Conservation (phyloP, 192 early-diverging fungal genomes). For the Linnemannia zychae region DNA sequence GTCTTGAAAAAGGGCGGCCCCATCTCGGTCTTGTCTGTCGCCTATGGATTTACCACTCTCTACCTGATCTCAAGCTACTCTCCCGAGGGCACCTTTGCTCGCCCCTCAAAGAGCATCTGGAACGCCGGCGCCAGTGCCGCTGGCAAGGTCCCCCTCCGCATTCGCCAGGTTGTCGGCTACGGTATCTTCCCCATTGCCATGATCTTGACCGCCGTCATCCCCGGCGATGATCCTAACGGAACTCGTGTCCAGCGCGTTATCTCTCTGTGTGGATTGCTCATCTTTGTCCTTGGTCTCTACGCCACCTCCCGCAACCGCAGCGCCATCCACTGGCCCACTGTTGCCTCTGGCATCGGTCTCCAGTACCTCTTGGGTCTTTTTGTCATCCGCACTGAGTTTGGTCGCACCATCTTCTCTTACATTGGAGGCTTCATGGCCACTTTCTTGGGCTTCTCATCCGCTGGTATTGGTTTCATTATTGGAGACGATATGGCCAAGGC, state of each 20-base stretch:
- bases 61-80: slow-evolving; percentile 63
- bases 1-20: slow-evolving; percentile 64
- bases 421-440: slow-evolving; percentile 61
- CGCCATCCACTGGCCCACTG: slow-evolving; percentile 81
- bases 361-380: slow-evolving; percentile 88
- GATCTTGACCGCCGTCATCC: slow-evolving; percentile 69
- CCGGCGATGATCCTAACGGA: slow-evolving; percentile 58
- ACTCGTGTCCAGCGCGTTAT: slow-evolving; percentile 81
- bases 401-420: slow-evolving; percentile 81
- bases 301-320: slow-evolving; percentile 72
- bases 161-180: slow-evolving; percentile 59
- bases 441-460: slow-evolving; percentile 77
- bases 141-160: slow-evolving; percentile 49
- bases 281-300: slow-evolving; percentile 65
- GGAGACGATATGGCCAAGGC: slow-evolving; percentile 62
- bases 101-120: slow-evolving; percentile 53
- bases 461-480: slow-evolving; percentile 80
- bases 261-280: slow-evolving; percentile 77
- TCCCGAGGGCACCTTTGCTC: slow-evolving; percentile 49
- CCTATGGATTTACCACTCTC: slow-evolving; percentile 66
- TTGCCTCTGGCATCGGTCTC: slow-evolving; percentile 74
- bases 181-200: slow-evolving; percentile 62
- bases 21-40: slow-evolving; percentile 62
- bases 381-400: slow-evolving; percentile 79
- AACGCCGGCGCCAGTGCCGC: slow-evolving; percentile 36